phyloP scores from a whole-genome alignment of 1,284 basidiomycete genomes.

The Moesziomyces sp. region DNA sequence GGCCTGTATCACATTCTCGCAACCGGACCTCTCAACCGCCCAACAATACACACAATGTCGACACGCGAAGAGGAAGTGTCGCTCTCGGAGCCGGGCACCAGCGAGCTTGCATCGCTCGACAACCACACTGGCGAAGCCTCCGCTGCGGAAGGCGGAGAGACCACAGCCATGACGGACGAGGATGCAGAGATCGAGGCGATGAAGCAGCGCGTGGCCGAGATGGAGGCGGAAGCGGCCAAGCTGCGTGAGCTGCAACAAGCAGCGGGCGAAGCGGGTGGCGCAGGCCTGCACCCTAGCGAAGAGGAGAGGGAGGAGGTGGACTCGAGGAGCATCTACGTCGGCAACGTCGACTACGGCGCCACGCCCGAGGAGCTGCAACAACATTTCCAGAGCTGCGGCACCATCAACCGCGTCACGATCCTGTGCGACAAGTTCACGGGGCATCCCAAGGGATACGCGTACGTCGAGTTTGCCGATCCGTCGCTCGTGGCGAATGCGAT shows the following conservation, averaged over 20 bases:
- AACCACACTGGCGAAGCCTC: slow-evolving; percentile 2
- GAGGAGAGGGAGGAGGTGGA: slow-evolving; percentile 77
- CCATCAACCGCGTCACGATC: slow-evolving; percentile 98
- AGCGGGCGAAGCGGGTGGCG: slow-evolving; percentile 72
- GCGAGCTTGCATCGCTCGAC: slow-evolving; percentile 21
- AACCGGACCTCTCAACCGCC: too few relatives aligned
- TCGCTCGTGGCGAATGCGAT: slow-evolving; percentile 90
- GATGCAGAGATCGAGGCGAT: slow-evolving; percentile 74
- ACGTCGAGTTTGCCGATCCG: slow-evolving; percentile 98
- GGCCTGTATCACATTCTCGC: too few relatives aligned
- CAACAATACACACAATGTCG: slow-evolving; percentile 18
- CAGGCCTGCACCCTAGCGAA: slow-evolving; percentile 48
- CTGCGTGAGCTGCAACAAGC: slow-evolving; percentile 89
- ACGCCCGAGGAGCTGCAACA: slow-evolving; percentile 98
- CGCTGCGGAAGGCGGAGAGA: slow-evolving; percentile 9
- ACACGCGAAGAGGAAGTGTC: slow-evolving; percentile 46
- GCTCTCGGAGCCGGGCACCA: slow-evolving; percentile 39
- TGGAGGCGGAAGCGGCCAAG: slow-evolving; percentile 90
- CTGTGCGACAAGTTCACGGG: slow-evolving; percentile 99
- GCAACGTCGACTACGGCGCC: slow-evolving; percentile 97
- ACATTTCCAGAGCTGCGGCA: slow-evolving; percentile 96
- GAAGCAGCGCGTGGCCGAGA: slow-evolving; percentile 82
- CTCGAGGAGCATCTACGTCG: slow-evolving; percentile 89
- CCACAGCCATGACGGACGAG: slow-evolving; percentile 46
- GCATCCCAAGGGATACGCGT: slow-evolving; percentile 98